A percentile compares a stretch with the other conserved stretches of the same genome.
These are phyloP conservation scores for Exsudoporus floridanus DNA, from an alignment of 1,284 basidiomycete genomes.

Conservation along the genomic window DNA sequence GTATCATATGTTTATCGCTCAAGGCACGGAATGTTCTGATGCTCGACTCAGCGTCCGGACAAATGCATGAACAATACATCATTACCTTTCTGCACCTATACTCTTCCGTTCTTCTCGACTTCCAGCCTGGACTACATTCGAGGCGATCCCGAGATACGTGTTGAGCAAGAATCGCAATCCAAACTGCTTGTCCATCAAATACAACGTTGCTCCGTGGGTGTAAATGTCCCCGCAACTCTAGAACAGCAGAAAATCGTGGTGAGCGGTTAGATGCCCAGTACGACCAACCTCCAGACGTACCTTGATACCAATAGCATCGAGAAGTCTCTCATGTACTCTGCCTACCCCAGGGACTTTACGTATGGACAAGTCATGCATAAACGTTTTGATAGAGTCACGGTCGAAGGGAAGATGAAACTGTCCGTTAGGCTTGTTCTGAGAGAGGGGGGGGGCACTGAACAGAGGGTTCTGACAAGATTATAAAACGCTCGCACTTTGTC, in stretches of 20 bases:
- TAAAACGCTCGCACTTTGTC: constrained; percentile 59
- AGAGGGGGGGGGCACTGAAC: constrained; percentile 1
- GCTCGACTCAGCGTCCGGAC: neutral
- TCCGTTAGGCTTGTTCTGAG: constrained; percentile 90
- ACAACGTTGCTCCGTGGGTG: constrained; percentile 65
- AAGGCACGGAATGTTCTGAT: constrained; percentile 75
- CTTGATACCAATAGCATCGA: constrained; percentile 85
- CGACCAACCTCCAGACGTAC: constrained; percentile 38
- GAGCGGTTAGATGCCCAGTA: neutral
- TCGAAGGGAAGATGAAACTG: constrained; percentile 79
- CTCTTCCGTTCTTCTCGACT: constrained; percentile 83
- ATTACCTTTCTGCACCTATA: constrained; percentile 83
- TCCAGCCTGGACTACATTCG: constrained; percentile 75
- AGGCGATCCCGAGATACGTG: constrained; percentile 82
- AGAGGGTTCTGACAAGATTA: neutral
- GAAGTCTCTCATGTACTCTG: constrained; percentile 80
- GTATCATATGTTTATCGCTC: constrained; percentile 61
- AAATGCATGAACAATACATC: neutral
- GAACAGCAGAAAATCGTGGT: neutral
- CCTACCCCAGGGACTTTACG: constrained; percentile 88
- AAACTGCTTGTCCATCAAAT: constrained; percentile 84
- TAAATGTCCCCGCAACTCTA: constrained; percentile 89
- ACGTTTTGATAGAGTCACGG: constrained; percentile 60
- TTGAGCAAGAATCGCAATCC: constrained; percentile 71
- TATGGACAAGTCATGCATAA: constrained; percentile 75